Evolutionary conservation across 1,284 basidiomycete species (phyloP), one percentile per base, ranked within the genome.

Genomic region (Tylopilus sp.): DNA sequence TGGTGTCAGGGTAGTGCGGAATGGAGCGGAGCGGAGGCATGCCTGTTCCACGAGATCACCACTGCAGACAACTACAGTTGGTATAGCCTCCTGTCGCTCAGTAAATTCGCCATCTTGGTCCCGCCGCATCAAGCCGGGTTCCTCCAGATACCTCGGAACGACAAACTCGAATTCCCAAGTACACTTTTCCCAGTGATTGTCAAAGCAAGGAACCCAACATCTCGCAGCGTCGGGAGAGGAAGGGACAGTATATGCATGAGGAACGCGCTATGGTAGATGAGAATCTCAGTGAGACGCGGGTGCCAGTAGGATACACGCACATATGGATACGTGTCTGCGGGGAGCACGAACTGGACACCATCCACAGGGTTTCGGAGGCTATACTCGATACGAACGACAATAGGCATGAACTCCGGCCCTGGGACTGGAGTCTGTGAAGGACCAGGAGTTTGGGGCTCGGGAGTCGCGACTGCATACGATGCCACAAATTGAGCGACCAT

Each of bases 131-230:
- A 70, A 61, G 41, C 77, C 74, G 12, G 73, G 72, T 51, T 90
- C 87, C 60, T 92, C 88, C 10, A 96, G 74, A 58, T 84, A 87
- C 51, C 88, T 82, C 37, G 95, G 95, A 18, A 97, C 95, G 48
- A 98, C 83, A 65, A 97, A 91, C 66, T 98, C 92, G 46, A 99
- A 87, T 64, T 99, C 97, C 97, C 97, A 99, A 3, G 96, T 97
- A 62, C 92, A 97, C 61, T 92, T 86, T 69, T 97, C 96, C 91
- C 93, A 97, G 12, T 96, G 70, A 63, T 84, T 92, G 68, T 99
- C 97, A 12, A 98, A 72, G 60, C 97, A 99, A 4, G 97, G 97
- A 10, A 98, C 88, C 97, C 97, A 99, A 60, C 92, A 93, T 57
- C 97, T 78, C 8, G 96, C 92, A 11, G 92, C 81, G 63, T 97